Conservation (phyloP, 345 rosid species). For the Geranium rotundifolium region DNA sequence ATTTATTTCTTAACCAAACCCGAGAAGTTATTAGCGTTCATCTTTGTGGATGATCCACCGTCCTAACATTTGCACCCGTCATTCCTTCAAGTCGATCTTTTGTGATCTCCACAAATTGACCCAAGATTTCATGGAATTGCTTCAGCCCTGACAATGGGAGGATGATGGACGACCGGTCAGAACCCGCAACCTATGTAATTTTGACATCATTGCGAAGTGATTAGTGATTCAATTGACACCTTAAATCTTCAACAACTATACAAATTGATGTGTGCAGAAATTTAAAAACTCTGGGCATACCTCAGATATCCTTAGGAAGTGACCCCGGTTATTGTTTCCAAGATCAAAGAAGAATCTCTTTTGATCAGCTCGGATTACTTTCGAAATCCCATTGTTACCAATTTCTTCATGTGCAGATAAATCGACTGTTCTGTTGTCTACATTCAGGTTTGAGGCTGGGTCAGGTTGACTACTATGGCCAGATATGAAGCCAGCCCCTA, state of each 20-base stretch:
- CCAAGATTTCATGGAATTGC: constrained; percentile 88
- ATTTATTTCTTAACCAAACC: constrained; percentile 12
- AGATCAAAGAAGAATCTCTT: constrained; percentile 94
- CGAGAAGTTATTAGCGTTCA: constrained; percentile 20
- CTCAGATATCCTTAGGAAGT: constrained; percentile 95
- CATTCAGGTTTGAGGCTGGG: constrained; percentile 56
- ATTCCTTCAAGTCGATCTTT: constrained; percentile 85
- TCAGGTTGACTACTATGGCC: constrained; percentile 74
- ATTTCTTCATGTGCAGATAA: constrained; percentile 64
- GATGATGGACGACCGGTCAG: constrained; percentile 90
- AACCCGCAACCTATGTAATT: constrained; percentile 70
- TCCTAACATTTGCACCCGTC: constrained; percentile 77
- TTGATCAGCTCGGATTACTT: constrained; percentile 86
- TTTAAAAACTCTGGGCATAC: constrained; percentile 20
- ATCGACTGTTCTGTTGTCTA: constrained; percentile 47
- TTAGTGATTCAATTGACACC: too few species aligned
- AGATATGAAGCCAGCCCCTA: constrained; percentile 97
- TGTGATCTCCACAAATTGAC: constrained; percentile 91
- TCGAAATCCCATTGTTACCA: constrained; percentile 48
- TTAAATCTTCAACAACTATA: too few species aligned
- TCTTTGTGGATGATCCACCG: constrained; percentile 88
- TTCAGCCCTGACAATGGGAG: constrained; percentile 86
- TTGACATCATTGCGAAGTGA: too few species aligned
- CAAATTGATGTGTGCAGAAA: not conserved
- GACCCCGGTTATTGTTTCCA: constrained; percentile 91